A percentile compares a stretch with the other conserved stretches of the same genome.
Conservation (phyloP, 768 basidiomycete species). For the Trametes gibbosa region DNA sequence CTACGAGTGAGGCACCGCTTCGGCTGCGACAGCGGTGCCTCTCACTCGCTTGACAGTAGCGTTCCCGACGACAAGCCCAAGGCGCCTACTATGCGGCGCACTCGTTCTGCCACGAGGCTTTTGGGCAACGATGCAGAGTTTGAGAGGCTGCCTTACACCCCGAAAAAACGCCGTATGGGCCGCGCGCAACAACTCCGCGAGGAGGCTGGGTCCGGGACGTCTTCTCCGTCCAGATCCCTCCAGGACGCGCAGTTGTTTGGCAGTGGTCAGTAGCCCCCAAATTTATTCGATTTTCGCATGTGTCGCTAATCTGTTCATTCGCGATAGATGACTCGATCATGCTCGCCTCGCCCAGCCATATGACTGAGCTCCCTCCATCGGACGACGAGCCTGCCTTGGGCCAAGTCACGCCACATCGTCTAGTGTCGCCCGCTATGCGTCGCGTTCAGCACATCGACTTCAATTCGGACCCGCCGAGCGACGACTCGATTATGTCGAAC, state of each 20-base stretch:
- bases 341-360: conserved; percentile 22
- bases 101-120: conserved; percentile 19
- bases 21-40: neutral
- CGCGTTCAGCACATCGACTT: conserved; percentile 29
- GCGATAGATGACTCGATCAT: conserved; percentile 49
- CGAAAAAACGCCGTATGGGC: conserved; percentile 16
- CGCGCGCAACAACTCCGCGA: conserved; percentile 9
- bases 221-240: conserved; percentile 25
- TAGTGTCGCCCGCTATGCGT: conserved; percentile 59
- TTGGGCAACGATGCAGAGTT: conserved; percentile 7
- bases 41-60: neutral
- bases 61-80: neutral
- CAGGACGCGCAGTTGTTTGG: conserved; percentile 25
- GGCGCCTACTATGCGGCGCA: conserved; percentile 5
- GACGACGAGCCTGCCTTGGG: conserved; percentile 65
- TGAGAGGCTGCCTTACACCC: conserved; percentile 10
- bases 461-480: conserved; percentile 38
- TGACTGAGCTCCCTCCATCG: conserved; percentile 43
- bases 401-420: conserved; percentile 67
- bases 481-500: conserved; percentile 42
- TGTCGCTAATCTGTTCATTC: neutral
- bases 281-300: neutral
- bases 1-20: conserved; percentile 4
- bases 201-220: conserved; percentile 8
- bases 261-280: conserved; percentile 32